These are phyloP conservation scores for Neofusicoccum kwambonambiense DNA, from an alignment of 2,329 filamentous ascomycete species.

Conservation along the genomic window DNA sequence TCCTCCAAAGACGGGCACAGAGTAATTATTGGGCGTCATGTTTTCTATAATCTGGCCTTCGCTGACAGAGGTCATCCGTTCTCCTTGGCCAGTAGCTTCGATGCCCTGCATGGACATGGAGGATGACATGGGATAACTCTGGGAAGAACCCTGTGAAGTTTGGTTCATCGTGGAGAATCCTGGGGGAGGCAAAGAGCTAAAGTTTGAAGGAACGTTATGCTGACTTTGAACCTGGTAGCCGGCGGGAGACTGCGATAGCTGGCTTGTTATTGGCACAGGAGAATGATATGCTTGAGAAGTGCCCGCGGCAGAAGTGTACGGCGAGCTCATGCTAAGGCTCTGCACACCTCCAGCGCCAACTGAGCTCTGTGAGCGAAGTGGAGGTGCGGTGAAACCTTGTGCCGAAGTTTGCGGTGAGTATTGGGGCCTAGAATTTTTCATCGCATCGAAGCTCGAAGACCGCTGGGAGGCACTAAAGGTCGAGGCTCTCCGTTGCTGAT, in stretches of 20 bases:
- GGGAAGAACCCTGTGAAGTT: slow-evolving; percentile 24
- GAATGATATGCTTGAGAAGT: slow-evolving; percentile 49
- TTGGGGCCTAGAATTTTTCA: slow-evolving; percentile 31
- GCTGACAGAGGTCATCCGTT: slow-evolving; percentile 35
- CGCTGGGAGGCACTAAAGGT: slow-evolving; percentile 38
- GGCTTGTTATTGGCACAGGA: slow-evolving; percentile 46
- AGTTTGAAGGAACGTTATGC: slow-evolving; percentile 60
- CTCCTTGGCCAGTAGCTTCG: slow-evolving; percentile 36
- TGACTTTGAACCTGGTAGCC: slow-evolving; percentile 59
- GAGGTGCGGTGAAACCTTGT: slow-evolving; percentile 34
- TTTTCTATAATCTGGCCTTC: slow-evolving; percentile 43
- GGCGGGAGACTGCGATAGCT: slow-evolving; percentile 34
- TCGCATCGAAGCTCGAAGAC: slow-evolving; percentile 32
- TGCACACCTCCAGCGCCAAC: slow-evolving; percentile 9
- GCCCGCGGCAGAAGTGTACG: slow-evolving; percentile 37
- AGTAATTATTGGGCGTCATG: slow-evolving; percentile 51
- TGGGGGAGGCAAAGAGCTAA: slow-evolving; percentile 60
- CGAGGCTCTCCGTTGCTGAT: slow-evolving; percentile 22
- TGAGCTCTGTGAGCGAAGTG: slow-evolving; percentile 36
- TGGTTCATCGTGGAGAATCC: slow-evolving; percentile 47
- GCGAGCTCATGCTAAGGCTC: slow-evolving; percentile 31
- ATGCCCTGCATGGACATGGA: slow-evolving; percentile 34
- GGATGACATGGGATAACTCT: slow-evolving; percentile 1
- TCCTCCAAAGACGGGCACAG: slow-evolving; percentile 83
- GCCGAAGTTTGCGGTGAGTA: slow-evolving; percentile 38